Evolutionary conservation across 2,329 filamentous ascomycete genomes (phyloP).

Genomic region (Sclerotinia subarctica): DNA sequence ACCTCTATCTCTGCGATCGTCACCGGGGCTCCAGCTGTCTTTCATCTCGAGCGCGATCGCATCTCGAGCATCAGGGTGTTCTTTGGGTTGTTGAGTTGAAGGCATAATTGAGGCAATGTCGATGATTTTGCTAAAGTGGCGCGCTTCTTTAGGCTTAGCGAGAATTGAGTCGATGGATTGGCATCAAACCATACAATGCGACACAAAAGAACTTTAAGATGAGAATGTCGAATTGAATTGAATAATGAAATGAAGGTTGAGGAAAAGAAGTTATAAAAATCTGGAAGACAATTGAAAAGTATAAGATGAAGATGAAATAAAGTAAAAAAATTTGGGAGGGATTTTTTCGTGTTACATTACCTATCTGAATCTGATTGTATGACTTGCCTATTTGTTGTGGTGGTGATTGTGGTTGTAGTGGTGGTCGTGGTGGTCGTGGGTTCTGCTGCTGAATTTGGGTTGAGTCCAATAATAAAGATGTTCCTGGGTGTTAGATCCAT

Average conservation of each 20-base stretch:
- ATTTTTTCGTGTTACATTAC: constrained; percentile 21
- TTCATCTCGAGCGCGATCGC: constrained; percentile 41
- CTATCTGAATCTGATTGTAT: constrained; percentile 18
- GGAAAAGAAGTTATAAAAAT: background rate
- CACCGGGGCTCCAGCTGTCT: constrained; percentile 43
- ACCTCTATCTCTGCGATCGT: constrained; percentile 44
- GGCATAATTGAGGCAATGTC: constrained; percentile 21
- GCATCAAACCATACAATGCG: constrained; percentile 20
- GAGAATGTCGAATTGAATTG: background rate
- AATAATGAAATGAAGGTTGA: background rate
- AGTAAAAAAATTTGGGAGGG: constrained; percentile 10
- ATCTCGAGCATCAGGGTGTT: constrained; percentile 36
- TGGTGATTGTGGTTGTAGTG: background rate
- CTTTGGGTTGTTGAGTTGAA: constrained; percentile 19
- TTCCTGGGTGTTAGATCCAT: background rate
- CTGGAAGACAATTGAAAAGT: background rate
- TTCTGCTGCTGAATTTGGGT: constrained; percentile 10
- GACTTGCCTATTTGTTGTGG: constrained; percentile 18
- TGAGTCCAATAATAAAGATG: constrained; percentile 14
- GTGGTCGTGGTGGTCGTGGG: background rate
- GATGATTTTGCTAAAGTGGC: constrained; percentile 24
- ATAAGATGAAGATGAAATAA: constrained; percentile 9
- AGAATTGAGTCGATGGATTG: constrained; percentile 23
- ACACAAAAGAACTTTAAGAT: constrained; percentile 6
- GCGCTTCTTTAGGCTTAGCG: constrained; percentile 22